Evolutionary conservation across 225 moss, liverwort and hornwort species (phyloP).

Genomic region (Thuidium tamariscinum): DNA sequence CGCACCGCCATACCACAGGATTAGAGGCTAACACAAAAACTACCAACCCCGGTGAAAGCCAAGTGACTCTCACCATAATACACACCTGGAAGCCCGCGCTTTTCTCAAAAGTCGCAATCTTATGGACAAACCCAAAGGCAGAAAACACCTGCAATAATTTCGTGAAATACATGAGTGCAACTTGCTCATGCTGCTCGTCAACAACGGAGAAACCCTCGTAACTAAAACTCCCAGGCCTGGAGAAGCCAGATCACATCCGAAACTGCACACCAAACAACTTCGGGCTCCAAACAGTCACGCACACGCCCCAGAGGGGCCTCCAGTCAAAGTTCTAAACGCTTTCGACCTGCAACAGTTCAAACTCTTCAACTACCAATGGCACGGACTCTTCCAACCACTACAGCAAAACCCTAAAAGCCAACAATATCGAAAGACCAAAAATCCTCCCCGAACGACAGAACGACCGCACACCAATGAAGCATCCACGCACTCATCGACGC

Average conservation of each 20-base stretch:
- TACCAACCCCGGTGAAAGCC: conserved; percentile 89
- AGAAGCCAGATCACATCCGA: background rate
- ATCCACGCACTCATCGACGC: background rate
- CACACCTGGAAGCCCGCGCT: conserved; percentile 99
- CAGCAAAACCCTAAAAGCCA: background rate
- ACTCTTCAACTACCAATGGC: background rate
- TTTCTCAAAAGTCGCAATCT: conserved; percentile 99
- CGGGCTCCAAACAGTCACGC: background rate
- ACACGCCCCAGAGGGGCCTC: background rate
- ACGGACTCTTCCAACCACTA: background rate
- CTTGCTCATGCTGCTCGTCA: conserved; percentile 6
- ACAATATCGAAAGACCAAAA: background rate
- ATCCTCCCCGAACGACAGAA: background rate
- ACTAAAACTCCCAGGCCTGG: conserved; percentile 4
- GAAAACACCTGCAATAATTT: conserved; percentile 95
- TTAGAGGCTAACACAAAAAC: conserved; percentile 26
- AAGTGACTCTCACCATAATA: conserved; percentile 89
- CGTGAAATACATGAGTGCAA: conserved; percentile 17
- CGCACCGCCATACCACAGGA: conserved; percentile 22
- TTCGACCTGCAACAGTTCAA: conserved; percentile 3
- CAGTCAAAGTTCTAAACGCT: background rate
- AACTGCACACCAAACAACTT: conserved; percentile 5
- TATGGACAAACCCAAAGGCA: conserved; percentile 25
- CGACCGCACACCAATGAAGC: background rate
- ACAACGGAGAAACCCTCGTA: background rate